These are phyloP conservation scores for Russula vinacea DNA, from an alignment of 768 basidiomycete genomes.

Conservation along the genomic window DNA sequence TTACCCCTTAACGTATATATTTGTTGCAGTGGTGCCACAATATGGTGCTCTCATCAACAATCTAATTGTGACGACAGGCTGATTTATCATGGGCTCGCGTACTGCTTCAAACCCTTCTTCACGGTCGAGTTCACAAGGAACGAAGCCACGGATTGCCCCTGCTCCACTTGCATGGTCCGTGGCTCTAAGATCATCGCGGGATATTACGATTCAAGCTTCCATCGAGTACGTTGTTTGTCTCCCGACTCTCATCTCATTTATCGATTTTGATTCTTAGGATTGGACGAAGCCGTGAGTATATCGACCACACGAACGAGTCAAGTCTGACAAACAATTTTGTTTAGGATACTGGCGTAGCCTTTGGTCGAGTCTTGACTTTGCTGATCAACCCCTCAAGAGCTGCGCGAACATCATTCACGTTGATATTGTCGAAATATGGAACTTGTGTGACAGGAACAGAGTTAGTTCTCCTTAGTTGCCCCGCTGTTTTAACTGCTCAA, in stretches of 20 bases:
- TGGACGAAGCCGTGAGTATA: constrained; percentile 6
- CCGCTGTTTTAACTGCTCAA: background rate
- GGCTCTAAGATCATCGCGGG: constrained; percentile 4
- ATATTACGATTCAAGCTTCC: constrained; percentile 4
- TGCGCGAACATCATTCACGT: constrained; percentile 5
- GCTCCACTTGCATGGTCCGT: constrained; percentile 4
- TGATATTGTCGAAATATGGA: constrained; percentile 19
- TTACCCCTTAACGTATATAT: background rate
- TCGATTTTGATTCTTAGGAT: background rate
- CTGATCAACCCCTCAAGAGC: background rate
- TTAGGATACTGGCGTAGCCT: constrained; percentile 20
- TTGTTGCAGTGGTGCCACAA: background rate
- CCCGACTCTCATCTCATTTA: background rate
- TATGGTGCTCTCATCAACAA: background rate
- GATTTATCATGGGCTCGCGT: background rate
- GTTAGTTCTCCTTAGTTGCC: background rate
- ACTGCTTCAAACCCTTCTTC: background rate
- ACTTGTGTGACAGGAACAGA: background rate
- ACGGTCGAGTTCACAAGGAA: background rate
- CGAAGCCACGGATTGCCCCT: background rate
- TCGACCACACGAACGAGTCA: no score
- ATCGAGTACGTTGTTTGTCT: constrained; percentile 7
- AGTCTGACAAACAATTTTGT: background rate
- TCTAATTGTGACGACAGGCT: background rate
- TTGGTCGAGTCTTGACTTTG: constrained; percentile 7